Evolutionary conservation across 345 rosid genomes (phyloP).

Genomic region (Streptanthus diversifolius): DNA sequence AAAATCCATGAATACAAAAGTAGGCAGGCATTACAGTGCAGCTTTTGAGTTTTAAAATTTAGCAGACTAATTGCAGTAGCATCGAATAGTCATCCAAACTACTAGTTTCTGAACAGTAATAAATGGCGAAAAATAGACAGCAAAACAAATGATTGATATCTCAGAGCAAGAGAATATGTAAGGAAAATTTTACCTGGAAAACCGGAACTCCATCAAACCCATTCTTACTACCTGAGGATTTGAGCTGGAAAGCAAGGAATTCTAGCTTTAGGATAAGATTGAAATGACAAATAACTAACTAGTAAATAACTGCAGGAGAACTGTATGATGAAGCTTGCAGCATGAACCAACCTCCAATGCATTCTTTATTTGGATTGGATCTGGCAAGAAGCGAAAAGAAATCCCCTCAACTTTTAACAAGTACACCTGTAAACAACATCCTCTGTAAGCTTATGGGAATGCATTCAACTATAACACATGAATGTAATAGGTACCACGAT

Average conservation of each 20-base stretch:
- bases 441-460: background rate
- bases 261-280: background rate
- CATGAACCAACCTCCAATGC: slow-evolving; percentile 67
- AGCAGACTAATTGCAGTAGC: background rate
- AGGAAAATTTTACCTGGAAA: slow-evolving; percentile 62
- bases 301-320: background rate
- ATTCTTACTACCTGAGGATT: slow-evolving; percentile 46
- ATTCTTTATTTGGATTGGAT: slow-evolving; percentile 89
- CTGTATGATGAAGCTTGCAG: background rate
- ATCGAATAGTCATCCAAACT: background rate
- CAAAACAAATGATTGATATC: background rate
- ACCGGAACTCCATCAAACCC: slow-evolving; percentile 97
- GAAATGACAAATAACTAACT: background rate
- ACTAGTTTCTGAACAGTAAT: background rate
- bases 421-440: slow-evolving; percentile 53
- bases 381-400: slow-evolving; percentile 90
- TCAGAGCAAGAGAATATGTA: background rate
- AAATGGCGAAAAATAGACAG: background rate
- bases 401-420: slow-evolving; percentile 90
- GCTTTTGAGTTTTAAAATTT: background rate
- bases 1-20: background rate
- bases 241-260: slow-evolving; percentile 47
- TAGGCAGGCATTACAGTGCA: background rate
- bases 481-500: background rate
- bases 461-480: background rate